phyloP scores from a whole-genome alignment of 495 filamentous ascomycete species.

The Hypoxylon trugodes region DNA sequence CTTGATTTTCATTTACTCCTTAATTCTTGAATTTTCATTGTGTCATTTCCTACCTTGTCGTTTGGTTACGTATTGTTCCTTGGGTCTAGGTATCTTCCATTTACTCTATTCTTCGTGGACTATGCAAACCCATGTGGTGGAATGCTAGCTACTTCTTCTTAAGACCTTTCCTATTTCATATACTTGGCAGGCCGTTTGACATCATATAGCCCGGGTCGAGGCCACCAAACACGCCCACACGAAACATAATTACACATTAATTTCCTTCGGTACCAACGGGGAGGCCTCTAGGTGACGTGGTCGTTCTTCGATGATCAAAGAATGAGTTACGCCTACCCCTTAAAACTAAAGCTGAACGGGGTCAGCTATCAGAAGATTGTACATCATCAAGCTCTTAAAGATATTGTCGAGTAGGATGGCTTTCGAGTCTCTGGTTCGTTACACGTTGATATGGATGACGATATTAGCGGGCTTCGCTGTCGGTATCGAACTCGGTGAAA shows the following conservation, averaged over 20 bases:
- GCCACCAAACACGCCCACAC: constrained; percentile 17
- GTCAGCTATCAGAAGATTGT: constrained; percentile 20
- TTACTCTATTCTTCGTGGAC: constrained; percentile 37
- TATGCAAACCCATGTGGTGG: constrained; percentile 45
- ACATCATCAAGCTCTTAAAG: constrained; percentile 45
- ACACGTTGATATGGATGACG: constrained; percentile 50
- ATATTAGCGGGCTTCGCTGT: constrained; percentile 38
- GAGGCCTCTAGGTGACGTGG: constrained; percentile 31
- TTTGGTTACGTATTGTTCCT: constrained; percentile 34
- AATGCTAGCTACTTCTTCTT: constrained; percentile 52
- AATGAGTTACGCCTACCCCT: constrained; percentile 31
- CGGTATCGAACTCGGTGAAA: constrained; percentile 49
- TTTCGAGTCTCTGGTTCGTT: constrained; percentile 44
- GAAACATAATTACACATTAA: constrained; percentile 25
- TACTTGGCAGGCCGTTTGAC: constrained; percentile 29
- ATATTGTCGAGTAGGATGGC: constrained; percentile 57
- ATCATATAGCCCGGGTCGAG: constrained; percentile 39
- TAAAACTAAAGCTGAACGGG: constrained; percentile 29
- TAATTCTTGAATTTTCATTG: constrained; percentile 14
- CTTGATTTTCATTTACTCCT: constrained; percentile 24
- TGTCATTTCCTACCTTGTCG: constrained; percentile 26
- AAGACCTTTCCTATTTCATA: constrained; percentile 47
- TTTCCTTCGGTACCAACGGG: constrained; percentile 9
- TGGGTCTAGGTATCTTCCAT: constrained; percentile 28
- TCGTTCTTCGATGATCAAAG: constrained; percentile 27